phyloP scores from a whole-genome alignment of 768 basidiomycete genomes.

The Pholiota molesta region DNA sequence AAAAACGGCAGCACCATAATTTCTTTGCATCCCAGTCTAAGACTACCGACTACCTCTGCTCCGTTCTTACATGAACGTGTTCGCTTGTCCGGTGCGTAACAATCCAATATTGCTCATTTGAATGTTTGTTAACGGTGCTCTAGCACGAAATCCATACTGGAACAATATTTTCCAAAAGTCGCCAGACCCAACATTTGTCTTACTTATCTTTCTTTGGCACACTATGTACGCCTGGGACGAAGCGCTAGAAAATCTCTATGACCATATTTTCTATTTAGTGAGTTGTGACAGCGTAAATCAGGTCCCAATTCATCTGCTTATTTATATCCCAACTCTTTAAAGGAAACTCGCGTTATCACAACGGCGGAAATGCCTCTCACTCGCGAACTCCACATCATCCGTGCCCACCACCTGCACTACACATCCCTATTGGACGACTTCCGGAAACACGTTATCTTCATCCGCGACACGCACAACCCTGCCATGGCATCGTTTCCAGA shows the following conservation, averaged over 20 bases:
- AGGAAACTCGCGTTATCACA: conserved; percentile 53
- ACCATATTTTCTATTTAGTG: conserved; percentile 52
- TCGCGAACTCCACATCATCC: conserved; percentile 57
- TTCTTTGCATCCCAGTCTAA: conserved; percentile 47
- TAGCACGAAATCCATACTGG: conserved; percentile 51
- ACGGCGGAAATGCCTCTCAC: conserved; percentile 50
- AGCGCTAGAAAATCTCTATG: conserved; percentile 54
- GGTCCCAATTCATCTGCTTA: background rate
- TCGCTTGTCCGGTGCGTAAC: conserved; percentile 43
- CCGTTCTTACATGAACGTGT: conserved; percentile 48
- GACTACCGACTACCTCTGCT: conserved; percentile 43
- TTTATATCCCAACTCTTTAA: conserved; percentile 1
- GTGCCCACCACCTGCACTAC: conserved; percentile 64
- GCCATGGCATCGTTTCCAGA: conserved; percentile 44
- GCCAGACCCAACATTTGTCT: conserved; percentile 56
- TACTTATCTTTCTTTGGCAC: conserved; percentile 60
- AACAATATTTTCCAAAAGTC: conserved; percentile 41
- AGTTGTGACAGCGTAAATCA: conserved; percentile 16
- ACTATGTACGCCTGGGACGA: conserved; percentile 67
- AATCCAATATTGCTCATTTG: background rate
- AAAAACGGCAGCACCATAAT: conserved; percentile 50
- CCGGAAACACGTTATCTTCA: conserved; percentile 53
- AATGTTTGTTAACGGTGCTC: conserved; percentile 5
- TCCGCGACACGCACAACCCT: conserved; percentile 52
- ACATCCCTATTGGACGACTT: conserved; percentile 58